phyloP scores from a whole-genome alignment of 108 stramenopile genomes.

The Cyclotella baltica region DNA sequence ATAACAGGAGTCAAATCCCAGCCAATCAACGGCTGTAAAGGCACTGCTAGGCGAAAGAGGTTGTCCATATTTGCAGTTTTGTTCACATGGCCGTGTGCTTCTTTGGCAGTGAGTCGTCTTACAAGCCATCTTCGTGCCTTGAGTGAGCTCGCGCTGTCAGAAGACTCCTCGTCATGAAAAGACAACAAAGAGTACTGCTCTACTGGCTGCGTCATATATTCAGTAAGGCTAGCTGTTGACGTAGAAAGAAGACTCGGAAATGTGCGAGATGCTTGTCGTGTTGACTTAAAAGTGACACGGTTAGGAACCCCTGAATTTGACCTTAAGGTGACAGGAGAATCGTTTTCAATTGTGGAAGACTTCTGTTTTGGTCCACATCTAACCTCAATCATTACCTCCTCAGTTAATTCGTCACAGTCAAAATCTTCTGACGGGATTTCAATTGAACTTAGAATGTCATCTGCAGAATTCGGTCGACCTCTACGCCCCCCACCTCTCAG shows the following conservation, averaged over 20 bases:
- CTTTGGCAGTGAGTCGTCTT: slow-evolving; percentile 40
- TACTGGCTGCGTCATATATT: slow-evolving; percentile 58
- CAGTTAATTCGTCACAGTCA: slow-evolving; percentile 1
- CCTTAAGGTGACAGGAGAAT: not conserved
- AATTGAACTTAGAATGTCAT: not conserved
- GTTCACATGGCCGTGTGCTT: slow-evolving; percentile 26
- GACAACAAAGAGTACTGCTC: slow-evolving; percentile 52
- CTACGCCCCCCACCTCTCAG: slow-evolving; percentile 14
- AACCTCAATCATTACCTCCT: not conserved
- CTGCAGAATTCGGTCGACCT: not conserved
- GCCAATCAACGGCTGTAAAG: slow-evolving; percentile 52
- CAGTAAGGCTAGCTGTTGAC: slow-evolving; percentile 22
- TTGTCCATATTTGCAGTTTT: slow-evolving; percentile 31
- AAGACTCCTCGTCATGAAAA: slow-evolving; percentile 39
- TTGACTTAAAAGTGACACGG: slow-evolving; percentile 56
- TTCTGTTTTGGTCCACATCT: not conserved
- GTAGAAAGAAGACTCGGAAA: slow-evolving; percentile 5
- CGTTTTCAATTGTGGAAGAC: not conserved
- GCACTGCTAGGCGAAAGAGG: slow-evolving; percentile 56
- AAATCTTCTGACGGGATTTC: not conserved
- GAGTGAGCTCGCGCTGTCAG: not conserved
- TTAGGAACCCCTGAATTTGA: not conserved
- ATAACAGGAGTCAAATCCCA: slow-evolving; percentile 60
- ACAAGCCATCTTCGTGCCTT: slow-evolving; percentile 46
- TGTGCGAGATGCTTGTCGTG: slow-evolving; percentile 36